Evolutionary conservation across 2,329 filamentous ascomycete species (phyloP).

Genomic region (Gaeumannomyces sp.): DNA sequence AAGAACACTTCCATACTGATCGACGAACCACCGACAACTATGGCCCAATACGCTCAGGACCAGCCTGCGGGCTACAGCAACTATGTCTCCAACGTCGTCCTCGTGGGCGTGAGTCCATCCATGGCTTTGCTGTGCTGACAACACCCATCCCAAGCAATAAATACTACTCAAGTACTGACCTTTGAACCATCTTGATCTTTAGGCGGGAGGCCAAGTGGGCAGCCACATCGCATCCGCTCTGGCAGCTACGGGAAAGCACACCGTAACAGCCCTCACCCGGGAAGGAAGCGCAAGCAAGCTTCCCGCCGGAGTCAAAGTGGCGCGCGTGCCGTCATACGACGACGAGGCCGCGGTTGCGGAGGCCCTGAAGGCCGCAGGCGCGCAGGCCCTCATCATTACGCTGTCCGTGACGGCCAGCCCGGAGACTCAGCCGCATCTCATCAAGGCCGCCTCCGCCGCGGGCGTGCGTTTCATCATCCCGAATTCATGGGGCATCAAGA

Average conservation of each 20-base stretch:
- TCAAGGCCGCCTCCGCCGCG: conserved; percentile 48
- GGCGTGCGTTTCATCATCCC: conserved; percentile 50
- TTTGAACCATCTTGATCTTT: background rate
- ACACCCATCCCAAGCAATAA: background rate
- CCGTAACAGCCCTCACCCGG: conserved; percentile 45
- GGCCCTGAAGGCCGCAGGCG: conserved; percentile 38
- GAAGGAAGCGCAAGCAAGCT: conserved; percentile 32
- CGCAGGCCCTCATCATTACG: conserved; percentile 54
- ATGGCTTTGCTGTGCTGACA: background rate
- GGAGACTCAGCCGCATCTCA: conserved; percentile 41
- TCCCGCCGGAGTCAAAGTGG: conserved; percentile 36
- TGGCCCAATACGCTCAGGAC: conserved; percentile 20
- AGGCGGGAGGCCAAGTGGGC: conserved; percentile 39
- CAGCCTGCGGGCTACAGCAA: conserved; percentile 21
- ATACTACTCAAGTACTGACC: background rate
- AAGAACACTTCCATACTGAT: background rate
- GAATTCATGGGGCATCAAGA: conserved; percentile 40
- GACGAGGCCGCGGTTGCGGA: conserved; percentile 36
- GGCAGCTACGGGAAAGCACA: conserved; percentile 41
- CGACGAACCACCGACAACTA: background rate
- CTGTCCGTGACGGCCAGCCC: conserved; percentile 35
- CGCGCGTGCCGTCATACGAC: conserved; percentile 36
- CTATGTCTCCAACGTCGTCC: conserved; percentile 19
- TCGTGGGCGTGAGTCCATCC: conserved; percentile 19
- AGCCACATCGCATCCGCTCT: conserved; percentile 32